phyloP scores from a whole-genome alignment of 495 filamentous ascomycete species.

The Poronia punctata region DNA sequence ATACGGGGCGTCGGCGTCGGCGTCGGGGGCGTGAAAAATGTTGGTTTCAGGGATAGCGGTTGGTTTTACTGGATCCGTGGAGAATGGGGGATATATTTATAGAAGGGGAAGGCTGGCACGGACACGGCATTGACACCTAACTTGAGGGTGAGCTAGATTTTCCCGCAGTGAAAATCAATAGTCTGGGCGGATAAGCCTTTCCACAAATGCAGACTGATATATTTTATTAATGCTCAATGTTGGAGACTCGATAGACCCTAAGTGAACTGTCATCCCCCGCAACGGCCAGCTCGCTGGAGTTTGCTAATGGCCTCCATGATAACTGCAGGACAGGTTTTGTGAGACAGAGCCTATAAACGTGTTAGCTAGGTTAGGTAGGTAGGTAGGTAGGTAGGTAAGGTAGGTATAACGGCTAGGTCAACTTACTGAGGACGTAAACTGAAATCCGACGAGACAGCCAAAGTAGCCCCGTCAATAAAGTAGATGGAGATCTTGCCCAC shows the following conservation, averaged over 20 bases:
- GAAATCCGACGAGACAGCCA: slow-evolving; percentile 36
- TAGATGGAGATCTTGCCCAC: slow-evolving; percentile 45
- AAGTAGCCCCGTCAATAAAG: slow-evolving; percentile 32
- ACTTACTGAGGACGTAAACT: slow-evolving; percentile 37
- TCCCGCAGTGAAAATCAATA: no score
- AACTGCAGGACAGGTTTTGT: slow-evolving; percentile 69
- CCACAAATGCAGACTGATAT: no score
- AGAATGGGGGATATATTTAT: no score
- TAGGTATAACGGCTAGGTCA: slow-evolving; percentile 5
- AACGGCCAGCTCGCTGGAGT: slow-evolving; percentile 56
- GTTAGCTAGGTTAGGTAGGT: slow-evolving; percentile 8
- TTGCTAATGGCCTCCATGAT: slow-evolving; percentile 59
- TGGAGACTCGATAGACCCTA: slow-evolving; percentile 57
- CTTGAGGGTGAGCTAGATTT: no score
- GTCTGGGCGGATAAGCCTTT: no score
- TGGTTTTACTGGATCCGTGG: no score
- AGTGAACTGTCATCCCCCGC: slow-evolving; percentile 79
- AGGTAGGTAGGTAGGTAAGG: slow-evolving; percentile 1
- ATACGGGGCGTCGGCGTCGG: no score
- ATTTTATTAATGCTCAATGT: slow-evolving; percentile 8
- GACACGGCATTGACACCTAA: no score
- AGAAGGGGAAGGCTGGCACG: no score
- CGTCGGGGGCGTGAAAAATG: no score
- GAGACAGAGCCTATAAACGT: slow-evolving; percentile 46
- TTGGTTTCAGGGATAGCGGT: no score